Evolutionary conservation across 2,329 filamentous ascomycete genomes (phyloP), one percentile per base, ranked within the genome.

Genomic region (Beauveria medogensis): DNA sequence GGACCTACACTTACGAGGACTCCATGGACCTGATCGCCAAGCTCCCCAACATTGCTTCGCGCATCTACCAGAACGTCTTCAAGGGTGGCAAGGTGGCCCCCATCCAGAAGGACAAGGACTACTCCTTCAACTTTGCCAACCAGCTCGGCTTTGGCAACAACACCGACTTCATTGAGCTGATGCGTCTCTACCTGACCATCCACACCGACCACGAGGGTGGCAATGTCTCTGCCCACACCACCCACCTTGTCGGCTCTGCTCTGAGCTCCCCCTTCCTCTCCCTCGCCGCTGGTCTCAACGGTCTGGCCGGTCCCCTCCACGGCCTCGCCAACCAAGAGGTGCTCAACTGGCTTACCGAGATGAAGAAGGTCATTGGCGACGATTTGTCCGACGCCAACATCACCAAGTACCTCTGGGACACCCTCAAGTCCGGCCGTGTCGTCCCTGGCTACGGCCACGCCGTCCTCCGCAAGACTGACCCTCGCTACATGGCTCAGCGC

Each of bases 61-160:
- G 92, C 82, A 99, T 99, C 85, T 99, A 99, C 88, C 94, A 96
- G 83, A 99, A 99, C 78, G 89, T 97, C 77, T 99, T 96, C 91
- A 97, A 97, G 88, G 94, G 96, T 74, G 94, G 94, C 81, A 97
- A 97, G 88, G 93, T 99, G 69, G 90, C 91, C 64, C 77, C 92
- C 60, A 86, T 96, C 76, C 88, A 97, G 84, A 95, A 96, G 85
- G 93, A 97, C 82, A 94, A 97, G 90, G 94, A 99, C 77, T 99
- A 97, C 83, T 85, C 88, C 71, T 99, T 89, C 90, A 99, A 99
- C 89, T 90, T 99, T 77, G 92, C 94, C 80, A 97, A 97, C 87
- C 92, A 96, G 87, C 91, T 99, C 70, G 94, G 94, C 72, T 99
- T 94, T 77, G 90, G 90, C 71, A 86, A 89, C 72, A 97, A 99